phyloP scores from a whole-genome alignment of 108 stramenopile genomes.

The Chaetoceros muelleri region DNA sequence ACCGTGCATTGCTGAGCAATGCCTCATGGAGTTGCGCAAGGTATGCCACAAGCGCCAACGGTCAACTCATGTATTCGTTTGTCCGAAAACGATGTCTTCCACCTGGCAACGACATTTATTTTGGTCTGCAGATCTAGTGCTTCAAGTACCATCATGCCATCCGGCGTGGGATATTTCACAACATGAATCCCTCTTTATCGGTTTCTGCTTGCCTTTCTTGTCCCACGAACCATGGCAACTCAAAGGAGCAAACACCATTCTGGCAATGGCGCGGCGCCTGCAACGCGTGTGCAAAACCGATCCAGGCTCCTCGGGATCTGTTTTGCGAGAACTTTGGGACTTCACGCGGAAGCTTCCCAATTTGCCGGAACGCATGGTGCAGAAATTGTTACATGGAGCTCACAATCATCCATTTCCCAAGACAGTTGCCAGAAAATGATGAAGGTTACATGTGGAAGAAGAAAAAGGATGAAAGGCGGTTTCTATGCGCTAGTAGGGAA shows the following conservation, averaged over 20 bases:
- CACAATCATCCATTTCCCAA: too few relatives aligned
- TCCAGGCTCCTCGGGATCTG: slow-evolving; percentile 47
- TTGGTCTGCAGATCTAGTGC: slow-evolving; percentile 10
- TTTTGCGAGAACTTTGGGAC: too few relatives aligned
- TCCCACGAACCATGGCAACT: slow-evolving; percentile 14
- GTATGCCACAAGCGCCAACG: too few relatives aligned
- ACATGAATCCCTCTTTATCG: slow-evolving; percentile 26
- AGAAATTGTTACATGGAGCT: slow-evolving; percentile 21
- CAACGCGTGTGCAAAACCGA: too few relatives aligned
- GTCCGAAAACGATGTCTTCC: slow-evolving; percentile 28
- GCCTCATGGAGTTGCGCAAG: slow-evolving; percentile 13
- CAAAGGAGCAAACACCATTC: background rate
- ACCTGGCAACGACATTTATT: slow-evolving; percentile 17
- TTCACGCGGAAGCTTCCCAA: slow-evolving; percentile 7
- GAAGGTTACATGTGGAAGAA: too few relatives aligned
- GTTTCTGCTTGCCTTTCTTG: slow-evolving; percentile 27
- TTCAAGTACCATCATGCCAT: slow-evolving; percentile 7
- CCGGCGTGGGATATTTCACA: slow-evolving; percentile 7
- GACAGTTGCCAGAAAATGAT: too few relatives aligned
- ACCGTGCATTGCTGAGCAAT: slow-evolving; percentile 13
- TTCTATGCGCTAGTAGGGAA: too few relatives aligned
- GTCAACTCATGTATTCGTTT: too few relatives aligned
- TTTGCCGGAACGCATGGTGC: slow-evolving; percentile 28
- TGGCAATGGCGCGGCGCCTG: slow-evolving; percentile 15
- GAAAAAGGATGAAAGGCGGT: too few relatives aligned